Conservation (phyloP, 768 basidiomycete species). For the Epithele typhae region DNA sequence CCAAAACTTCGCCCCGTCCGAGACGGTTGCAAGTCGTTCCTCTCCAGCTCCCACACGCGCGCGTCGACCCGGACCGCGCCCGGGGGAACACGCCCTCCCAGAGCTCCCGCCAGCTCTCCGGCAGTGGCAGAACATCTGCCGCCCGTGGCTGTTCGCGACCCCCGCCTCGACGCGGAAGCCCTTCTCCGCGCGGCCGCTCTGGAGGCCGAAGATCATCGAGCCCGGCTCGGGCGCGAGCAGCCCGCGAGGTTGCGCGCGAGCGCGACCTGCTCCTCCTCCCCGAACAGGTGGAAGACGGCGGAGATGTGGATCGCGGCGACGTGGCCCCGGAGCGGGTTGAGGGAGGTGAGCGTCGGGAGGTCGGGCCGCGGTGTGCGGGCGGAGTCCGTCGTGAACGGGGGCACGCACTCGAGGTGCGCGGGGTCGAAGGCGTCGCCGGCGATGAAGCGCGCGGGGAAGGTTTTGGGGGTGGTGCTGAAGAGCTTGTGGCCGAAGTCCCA, state of each 20-base stretch:
- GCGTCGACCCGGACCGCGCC: not conserved
- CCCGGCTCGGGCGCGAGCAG: slow-evolving; percentile 40
- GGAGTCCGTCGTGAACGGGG: not conserved
- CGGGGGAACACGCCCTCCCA: slow-evolving; percentile 26
- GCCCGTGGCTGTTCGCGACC: not conserved
- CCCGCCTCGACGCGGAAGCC: slow-evolving; percentile 18
- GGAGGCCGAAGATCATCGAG: slow-evolving; percentile 43
- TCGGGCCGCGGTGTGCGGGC: slow-evolving; percentile 14
- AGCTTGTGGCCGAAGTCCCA: slow-evolving; percentile 62
- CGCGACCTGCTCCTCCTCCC: slow-evolving; percentile 33
- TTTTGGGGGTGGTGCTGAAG: slow-evolving; percentile 46
- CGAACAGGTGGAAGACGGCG: slow-evolving; percentile 50
- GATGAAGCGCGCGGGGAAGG: slow-evolving; percentile 55
- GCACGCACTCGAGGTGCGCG: slow-evolving; percentile 28
- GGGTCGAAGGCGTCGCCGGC: slow-evolving; percentile 51
- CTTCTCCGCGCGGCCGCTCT: slow-evolving; percentile 30
- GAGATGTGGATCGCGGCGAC: slow-evolving; percentile 46
- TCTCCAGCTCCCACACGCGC: slow-evolving; percentile 5
- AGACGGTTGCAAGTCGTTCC: slow-evolving; percentile 1
- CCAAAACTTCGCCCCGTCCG: slow-evolving; percentile 10
- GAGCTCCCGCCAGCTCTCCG: slow-evolving; percentile 33
- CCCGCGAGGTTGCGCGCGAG: slow-evolving; percentile 39
- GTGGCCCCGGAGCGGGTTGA: slow-evolving; percentile 37
- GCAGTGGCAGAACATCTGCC: slow-evolving; percentile 32
- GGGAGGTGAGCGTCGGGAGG: slow-evolving; percentile 31